These are phyloP conservation scores for Amanita subjunquillea DNA, from an alignment of 768 basidiomycete genomes.

Conservation along the genomic window DNA sequence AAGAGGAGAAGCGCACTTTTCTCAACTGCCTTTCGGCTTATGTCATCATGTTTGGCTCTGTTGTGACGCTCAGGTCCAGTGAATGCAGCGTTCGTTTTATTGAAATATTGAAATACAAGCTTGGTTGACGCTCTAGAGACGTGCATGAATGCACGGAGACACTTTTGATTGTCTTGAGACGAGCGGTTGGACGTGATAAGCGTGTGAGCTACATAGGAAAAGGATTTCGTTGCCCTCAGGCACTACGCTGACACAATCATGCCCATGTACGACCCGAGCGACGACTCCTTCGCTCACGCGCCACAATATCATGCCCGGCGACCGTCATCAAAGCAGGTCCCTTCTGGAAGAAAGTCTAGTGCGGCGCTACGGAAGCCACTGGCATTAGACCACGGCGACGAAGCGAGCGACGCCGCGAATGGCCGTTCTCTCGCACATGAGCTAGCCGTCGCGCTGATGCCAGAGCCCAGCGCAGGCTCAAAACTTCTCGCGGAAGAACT, in stretches of 20 bases:
- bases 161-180: background rate
- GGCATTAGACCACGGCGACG: conserved; percentile 19
- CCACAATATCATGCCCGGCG: conserved; percentile 20
- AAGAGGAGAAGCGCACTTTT: background rate
- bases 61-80: background rate
- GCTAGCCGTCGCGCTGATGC: conserved; percentile 79
- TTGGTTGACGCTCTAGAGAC: background rate
- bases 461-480: conserved; percentile 71
- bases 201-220: background rate
- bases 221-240: background rate
- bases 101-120: background rate
- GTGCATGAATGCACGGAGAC: no score
- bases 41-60: conserved; percentile 5
- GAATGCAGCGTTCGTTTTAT: background rate
- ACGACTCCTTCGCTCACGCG: conserved; percentile 20
- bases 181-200: background rate
- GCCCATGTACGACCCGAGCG: conserved; percentile 22
- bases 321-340: conserved; percentile 22
- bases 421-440: conserved; percentile 75
- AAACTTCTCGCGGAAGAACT: conserved; percentile 80
- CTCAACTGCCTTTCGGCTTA: background rate
- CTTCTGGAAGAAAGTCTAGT: conserved; percentile 35
- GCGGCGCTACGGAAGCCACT: conserved; percentile 38
- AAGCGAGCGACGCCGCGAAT: conserved; percentile 32
- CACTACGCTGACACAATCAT: conserved; percentile 10